Conservation (phyloP, 2,329 filamentous ascomycete species). For the Pseudocercospora cruenta region DNA sequence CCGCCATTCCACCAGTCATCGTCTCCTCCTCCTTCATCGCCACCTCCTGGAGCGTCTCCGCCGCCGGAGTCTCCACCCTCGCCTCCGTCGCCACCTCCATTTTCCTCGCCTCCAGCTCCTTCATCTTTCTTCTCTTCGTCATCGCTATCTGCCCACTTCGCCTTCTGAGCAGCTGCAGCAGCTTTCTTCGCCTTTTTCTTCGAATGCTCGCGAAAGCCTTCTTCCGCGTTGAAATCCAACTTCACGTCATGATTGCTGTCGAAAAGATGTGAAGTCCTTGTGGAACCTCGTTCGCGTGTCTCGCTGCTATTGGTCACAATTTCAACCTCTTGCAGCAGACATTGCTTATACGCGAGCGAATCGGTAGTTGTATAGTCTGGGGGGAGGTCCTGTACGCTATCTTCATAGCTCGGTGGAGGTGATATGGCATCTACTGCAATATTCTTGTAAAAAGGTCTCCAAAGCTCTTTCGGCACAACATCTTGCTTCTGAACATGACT, state of each 20-base stretch:
- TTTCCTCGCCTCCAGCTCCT: slow-evolving; percentile 32
- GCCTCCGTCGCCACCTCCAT: slow-evolving; percentile 35
- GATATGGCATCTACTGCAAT: slow-evolving; percentile 8
- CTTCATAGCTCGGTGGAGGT: slow-evolving; percentile 49
- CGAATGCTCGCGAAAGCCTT: slow-evolving; percentile 56
- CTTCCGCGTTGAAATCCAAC: slow-evolving; percentile 62
- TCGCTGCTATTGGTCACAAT: slow-evolving; percentile 13
- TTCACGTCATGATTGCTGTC: slow-evolving; percentile 35
- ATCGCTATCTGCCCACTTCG: slow-evolving; percentile 50
- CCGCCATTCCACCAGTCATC: slow-evolving; percentile 41
- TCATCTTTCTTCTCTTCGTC: slow-evolving; percentile 51
- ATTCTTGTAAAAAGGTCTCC: slow-evolving; percentile 17
- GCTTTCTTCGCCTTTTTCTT: slow-evolving; percentile 56
- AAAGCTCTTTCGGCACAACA: slow-evolving; percentile 26
- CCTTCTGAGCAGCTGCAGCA: slow-evolving; percentile 40
- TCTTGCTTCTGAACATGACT: slow-evolving; percentile 3
- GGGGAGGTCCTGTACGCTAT: slow-evolving; percentile 47
- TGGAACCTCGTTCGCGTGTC: slow-evolving; percentile 12
- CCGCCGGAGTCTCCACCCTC: slow-evolving; percentile 37
- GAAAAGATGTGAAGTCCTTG: slow-evolving; percentile 4
- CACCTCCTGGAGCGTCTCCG: slow-evolving; percentile 31
- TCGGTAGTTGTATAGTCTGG: slow-evolving; percentile 49
- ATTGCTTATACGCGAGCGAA: slow-evolving; percentile 20
- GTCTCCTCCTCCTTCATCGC: slow-evolving; percentile 39
- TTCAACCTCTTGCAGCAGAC: slow-evolving; percentile 15